Conservation (phyloP, 1,284 basidiomycete genomes). For the Sanghuangporus baumii region DNA sequence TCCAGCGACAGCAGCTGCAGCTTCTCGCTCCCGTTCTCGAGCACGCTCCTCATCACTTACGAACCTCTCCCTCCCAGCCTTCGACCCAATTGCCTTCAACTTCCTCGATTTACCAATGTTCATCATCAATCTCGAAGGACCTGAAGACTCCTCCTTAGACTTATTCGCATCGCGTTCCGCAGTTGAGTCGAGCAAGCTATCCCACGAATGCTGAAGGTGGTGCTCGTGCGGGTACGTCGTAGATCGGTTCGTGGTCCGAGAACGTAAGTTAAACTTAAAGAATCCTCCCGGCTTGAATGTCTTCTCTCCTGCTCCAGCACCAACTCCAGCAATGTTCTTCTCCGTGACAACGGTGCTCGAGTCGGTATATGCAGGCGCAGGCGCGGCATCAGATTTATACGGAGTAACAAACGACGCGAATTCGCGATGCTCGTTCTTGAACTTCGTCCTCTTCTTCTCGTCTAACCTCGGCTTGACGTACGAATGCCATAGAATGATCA, state of each 20-base stretch:
- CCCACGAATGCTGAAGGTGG: conserved; percentile 41
- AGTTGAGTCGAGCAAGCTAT: conserved; percentile 38
- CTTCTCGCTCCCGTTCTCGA: not conserved
- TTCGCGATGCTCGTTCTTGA: conserved; percentile 45
- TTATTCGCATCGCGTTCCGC: conserved; percentile 21
- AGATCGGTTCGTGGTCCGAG: conserved; percentile 23
- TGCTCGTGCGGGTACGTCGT: conserved; percentile 18
- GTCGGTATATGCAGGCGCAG: conserved; percentile 26
- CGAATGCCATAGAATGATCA: conserved; percentile 62
- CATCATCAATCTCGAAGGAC: conserved; percentile 17
- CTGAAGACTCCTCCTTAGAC: conserved; percentile 3
- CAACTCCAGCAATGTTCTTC: conserved; percentile 22
- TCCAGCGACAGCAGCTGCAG: conserved; percentile 16
- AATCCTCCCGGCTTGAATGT: conserved; percentile 31
- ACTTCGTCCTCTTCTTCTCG: conserved; percentile 42
- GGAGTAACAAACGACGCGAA: conserved; percentile 36
- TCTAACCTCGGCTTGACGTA: conserved; percentile 45
- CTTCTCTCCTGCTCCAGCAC: conserved; percentile 20
- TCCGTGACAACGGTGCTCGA: conserved; percentile 11
- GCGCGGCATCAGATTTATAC: conserved; percentile 27
- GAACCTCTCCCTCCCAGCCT: conserved; percentile 29
- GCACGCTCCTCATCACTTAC: conserved; percentile 25
- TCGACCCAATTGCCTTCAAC: conserved; percentile 40
- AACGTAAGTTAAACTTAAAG: conserved; percentile 35
- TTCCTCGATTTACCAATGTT: conserved; percentile 32